Evolutionary conservation across 1,284 basidiomycete species (phyloP), one percentile per base, ranked within the genome.

Genomic region (Gymnopus androsaceus): DNA sequence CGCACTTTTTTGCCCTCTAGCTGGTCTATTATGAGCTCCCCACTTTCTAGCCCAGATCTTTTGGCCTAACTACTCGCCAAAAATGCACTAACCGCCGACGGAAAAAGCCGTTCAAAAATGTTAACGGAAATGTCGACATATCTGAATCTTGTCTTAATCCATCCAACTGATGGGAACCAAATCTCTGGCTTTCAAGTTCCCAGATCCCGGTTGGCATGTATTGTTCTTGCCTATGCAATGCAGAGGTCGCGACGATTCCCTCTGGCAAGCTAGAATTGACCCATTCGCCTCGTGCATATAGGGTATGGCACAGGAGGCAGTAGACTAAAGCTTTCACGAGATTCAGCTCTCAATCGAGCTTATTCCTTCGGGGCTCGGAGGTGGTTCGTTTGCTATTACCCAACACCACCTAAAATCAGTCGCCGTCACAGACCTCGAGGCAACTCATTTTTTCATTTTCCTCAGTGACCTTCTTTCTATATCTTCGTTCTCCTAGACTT

Each of bases 281-380:
- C 4, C 27, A 31, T 3, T 44, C 7, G 23, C 41, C 41, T 44
- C 41, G 41, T 44, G 23, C 41, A 44, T 5, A 34, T 17, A 23
- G 12, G 3, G 9, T 47, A 23, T 48, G 21, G 25, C 19, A 48
- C 47, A 33, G 47, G 25, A 28, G 30, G 14, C 47, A 36, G 45
- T 47, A 47, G 45, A 21, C 45, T 36, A 48, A 48, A 36, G 47
- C 47, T 48, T 33, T 36, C 47, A n/a, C 47, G 33, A 48, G 21
- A 48, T 11, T 23, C 30, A 48, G 47, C 47, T 37, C 34, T 36
- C 12, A 17, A 48, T 48, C 47, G 47, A 27, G 33, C 19, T 33
- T 34, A 34, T 48, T 37, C 25, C 21, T 42, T 34, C 21, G 47
- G 47, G 4, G 11, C 28, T 46, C 44, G 44, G 44, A 31, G 28